Evolutionary conservation across 2,329 filamentous ascomycete species (phyloP), one percentile per base, ranked within the genome.

Genomic region (Ceratocystis eucalypticola): DNA sequence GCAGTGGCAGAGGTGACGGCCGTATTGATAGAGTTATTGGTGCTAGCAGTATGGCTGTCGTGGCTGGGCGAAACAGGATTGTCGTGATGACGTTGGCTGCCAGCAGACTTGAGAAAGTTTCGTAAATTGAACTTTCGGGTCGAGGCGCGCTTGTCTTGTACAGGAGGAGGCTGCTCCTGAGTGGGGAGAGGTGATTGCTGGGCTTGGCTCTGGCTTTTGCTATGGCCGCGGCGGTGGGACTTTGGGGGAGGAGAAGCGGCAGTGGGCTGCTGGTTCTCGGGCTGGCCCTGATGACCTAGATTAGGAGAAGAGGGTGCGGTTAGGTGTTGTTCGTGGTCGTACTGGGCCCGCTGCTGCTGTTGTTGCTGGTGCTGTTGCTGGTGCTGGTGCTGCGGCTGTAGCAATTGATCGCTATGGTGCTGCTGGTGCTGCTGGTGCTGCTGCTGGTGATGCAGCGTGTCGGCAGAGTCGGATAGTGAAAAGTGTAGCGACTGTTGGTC

Each of bases 331-430:
- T 62, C 59, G 41, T 63, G 28, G 41, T 62, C 63, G 45, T 57
- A 53, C 12, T 53, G 55, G n/a, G 44, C 15, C 66, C 67, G 67
- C 30, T 70, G 70, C 17, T 69, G 68, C 66, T 71, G 70, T n/a
- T 67, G 65, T 22, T 72, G 71, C 66, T 71, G 71, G 2, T 59
- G 50, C 15, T 65, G 63, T 7, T 65, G 20, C 30, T 59, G 37
- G 10, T 57, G 41, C 65, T 65, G 22, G 20, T 59, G 37, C 17
- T 57, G 53, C 65, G 67, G 68, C 25, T 70, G 70, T 15, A 69
- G 68, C 65, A 71, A 70, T 22, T 67, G 65, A 28, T 71, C 69
- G 2, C 65, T 48, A 64, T 72, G 71, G 65, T 71, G 71, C 15
- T 59, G 53, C 7, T 65, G 64, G n/a, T 65, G 22, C 20, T 65